Base-by-base conservation (phyloP, 345 rosid species). In the Lenwebbia sp. region DNA sequence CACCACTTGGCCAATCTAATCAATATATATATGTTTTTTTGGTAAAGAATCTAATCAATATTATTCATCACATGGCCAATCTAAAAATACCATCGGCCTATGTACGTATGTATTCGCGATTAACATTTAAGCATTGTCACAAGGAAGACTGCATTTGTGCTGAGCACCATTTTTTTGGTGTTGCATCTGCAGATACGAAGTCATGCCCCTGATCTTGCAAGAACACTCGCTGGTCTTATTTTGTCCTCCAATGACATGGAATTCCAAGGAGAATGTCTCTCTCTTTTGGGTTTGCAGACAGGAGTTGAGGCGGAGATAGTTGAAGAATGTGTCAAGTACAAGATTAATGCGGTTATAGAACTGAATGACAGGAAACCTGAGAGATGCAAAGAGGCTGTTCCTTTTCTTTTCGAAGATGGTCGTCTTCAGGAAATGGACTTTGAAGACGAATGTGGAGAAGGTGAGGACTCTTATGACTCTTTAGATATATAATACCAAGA, bases 201-300 rank as follows among this genome's bases (percentile, higher is more conserved):
- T 86, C 91, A 95, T 88, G 99, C 94, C 58, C 98, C 99, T 87
- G 98, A 92, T 90, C 97, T 97, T 85, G 96, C 99, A 86, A 96
- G 91, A 89, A 91, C 98, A 85, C 88, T 94, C 58, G 91, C 98
- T 53, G 95, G 97, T 84, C 94, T 97, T 84, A 92, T 97, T 78
- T 84, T 92, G 89, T 91, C 96, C 49, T 96, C 98, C 13, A 89
- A 90, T 30, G 98, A 96, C 88, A 40, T 87, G 21, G 92, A 94
- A 65, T 95, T 96, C 87, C 95, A 89, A 92, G 93, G 88, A 87
- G 96, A 97, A 89, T 97, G 99, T 88, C 57, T 93, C 65, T 90
- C 94, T 58, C 91, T 97, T 89, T 95, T 97, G 62, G 98, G 98
- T 11, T 89, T 93, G 87, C 92, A 89, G 86, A 85, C 89, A 30